Percentiles rank a stretch among this genome's conserved stretches.
phyloP scores from a whole-genome alignment of 2,329 filamentous ascomycete species.

The Arthrobotrys sphaeroides region DNA sequence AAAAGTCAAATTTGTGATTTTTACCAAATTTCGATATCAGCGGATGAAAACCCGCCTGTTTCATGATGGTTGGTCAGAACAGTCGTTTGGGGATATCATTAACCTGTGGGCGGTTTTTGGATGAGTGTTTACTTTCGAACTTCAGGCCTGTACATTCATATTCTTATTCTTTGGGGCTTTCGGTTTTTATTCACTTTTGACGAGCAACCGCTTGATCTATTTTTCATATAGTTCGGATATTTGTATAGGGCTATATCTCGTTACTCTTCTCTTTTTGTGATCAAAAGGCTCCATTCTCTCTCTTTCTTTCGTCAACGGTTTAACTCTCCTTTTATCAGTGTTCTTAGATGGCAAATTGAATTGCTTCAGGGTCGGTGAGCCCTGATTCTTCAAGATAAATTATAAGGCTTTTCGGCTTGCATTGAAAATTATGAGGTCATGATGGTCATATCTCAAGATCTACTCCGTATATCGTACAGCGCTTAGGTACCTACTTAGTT shows the following conservation, averaged over 20 bases:
- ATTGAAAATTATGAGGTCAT: background rate
- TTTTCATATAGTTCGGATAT: conserved; percentile 6
- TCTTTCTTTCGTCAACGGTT: background rate
- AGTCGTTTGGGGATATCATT: background rate
- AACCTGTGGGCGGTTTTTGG: conserved; percentile 18
- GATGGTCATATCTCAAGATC: background rate
- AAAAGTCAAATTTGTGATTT: conserved; percentile 10
- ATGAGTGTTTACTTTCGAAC: conserved; percentile 26
- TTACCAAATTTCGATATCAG: conserved; percentile 8
- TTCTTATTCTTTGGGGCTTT: conserved; percentile 2
- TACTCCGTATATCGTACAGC: conserved; percentile 1
- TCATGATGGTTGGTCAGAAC: background rate
- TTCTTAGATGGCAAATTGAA: background rate
- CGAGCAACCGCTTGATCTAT: conserved; percentile 2
- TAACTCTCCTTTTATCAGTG: background rate
- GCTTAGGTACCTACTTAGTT: too few relatives aligned
- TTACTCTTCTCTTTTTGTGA: background rate
- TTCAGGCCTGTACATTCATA: conserved; percentile 51
- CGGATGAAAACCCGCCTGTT: background rate
- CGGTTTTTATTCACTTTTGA: background rate
- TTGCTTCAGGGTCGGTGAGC: background rate
- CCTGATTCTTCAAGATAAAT: background rate
- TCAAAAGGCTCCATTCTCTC: conserved; percentile 2
- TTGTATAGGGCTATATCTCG: conserved; percentile 15
- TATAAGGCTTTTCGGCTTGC: background rate